Base-by-base conservation (phyloP, 495 filamentous ascomycete species). In the Hypoxylon crocopeplum region DNA sequence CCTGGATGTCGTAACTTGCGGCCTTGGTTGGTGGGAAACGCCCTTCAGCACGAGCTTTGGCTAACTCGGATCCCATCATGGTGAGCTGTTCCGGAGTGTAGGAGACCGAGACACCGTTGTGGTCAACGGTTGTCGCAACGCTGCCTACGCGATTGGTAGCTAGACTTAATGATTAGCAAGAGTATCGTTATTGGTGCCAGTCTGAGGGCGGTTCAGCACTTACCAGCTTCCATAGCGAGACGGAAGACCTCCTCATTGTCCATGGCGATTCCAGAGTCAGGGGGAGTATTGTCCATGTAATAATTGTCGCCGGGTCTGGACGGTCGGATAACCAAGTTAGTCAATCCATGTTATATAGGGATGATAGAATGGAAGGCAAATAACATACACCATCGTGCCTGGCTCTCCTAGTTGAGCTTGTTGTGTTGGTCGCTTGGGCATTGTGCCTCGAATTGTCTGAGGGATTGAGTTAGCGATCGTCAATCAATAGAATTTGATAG, bases 41-140 rank as follows among this genome's bases (percentile, higher is more conserved):
- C 5, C 48, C 59, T 3, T 68, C 56, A n/a, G 58, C 54, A 10
- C 69, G 67, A 48, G 69, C 69, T 7, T 57, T 30, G 11, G 44
- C 58, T 0, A 72, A 47, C 0, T 15, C 44, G 4, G 13, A 10
- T 2, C 51, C 55, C 67, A 72, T 72, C 34, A 22, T 8, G 25
- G 29, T 34, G 39, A 66, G 12, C 10, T 48, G 17, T 1, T 42
- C n/a, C 5, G 38, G 7, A 16, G 59, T 51, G 45, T 15, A 38
- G 7, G 7, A 1, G 6, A 52, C 0, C 1, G 20, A 12, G 7
- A 30, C 15, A 6, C 56, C 48, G 8, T 49, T 1, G 19, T n/a
- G 20, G 11, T 22, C 19, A 11, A 36, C 6, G 11, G 13, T 19
- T 3, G 42, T 24, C 1, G 1, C 10, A 1, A 2, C n/a, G 16